Evolutionary conservation across 371 early-diverging fungal species (phyloP), one percentile per base, ranked within the genome.

Genomic region (Basidiobolus heterosporus): DNA sequence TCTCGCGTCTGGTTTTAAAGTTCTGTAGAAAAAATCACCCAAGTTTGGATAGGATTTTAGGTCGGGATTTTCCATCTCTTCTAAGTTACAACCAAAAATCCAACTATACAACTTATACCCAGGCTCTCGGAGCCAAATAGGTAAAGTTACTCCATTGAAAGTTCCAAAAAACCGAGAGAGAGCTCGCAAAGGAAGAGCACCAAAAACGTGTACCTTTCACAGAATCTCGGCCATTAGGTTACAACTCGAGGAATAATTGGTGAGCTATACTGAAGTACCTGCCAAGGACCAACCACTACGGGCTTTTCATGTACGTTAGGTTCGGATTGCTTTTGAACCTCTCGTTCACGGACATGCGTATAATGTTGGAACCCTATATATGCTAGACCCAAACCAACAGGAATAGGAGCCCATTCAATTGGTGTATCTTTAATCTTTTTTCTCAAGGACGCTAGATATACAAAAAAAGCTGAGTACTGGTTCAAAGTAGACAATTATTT

Each of bases 121-220:
- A 2, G 89, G 78, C 2, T 53, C 63, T 40, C 97, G 83, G 42
- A 92, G 64, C 50, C 65, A 62, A 19, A 62, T 55, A 0, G 97
- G 97, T 15, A 96, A 74, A 5, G 76, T 83, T 36, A 90, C 56
- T 5, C 71, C 62, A 52, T 78, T 78, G 60, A 92, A 70, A 30
- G 74, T 70, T 1, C 97, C 97, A 80, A 91, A 93, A 15, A 88
- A 59, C 22, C 91, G 73, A 2, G 93, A 93, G 57, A 91, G 70
- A 30, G 80, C 69, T 45, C 88, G 74, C 24, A 95, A 66, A 11
- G 97, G 95, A 40, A 94, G 68, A 13, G 81, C 73, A 9, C 85
- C 82, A 41, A 89, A 79, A 5, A 88, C 62, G 48, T 91, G 86
- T 14, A 89, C 72, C 84, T 85, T 55, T 43, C 0, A 45, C 14